phyloP scores from a whole-genome alignment of 225 moss, liverwort and hornwort genomes.

The Pleurozium schreberi region DNA sequence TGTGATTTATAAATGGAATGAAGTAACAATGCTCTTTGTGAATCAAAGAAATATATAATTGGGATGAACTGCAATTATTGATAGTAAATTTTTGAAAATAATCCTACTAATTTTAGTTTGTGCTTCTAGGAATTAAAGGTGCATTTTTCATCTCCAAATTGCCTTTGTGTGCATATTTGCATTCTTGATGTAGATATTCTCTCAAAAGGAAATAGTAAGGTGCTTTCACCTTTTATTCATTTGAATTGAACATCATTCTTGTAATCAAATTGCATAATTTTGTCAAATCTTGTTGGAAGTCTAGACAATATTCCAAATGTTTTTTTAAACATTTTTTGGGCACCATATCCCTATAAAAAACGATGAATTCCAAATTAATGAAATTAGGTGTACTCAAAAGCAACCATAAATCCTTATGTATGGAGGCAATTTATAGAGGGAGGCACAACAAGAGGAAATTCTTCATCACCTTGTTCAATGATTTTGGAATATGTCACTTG shows the following conservation, averaged over 20 bases:
- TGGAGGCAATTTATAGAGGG: rapidly evolving
- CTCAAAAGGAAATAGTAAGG: rapidly evolving
- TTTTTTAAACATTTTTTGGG: background rate
- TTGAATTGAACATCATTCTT: background rate
- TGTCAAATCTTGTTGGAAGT: background rate
- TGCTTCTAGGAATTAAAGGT: rapidly evolving
- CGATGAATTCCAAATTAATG: background rate
- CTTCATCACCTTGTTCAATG: rapidly evolving
- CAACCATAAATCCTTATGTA: rapidly evolving
- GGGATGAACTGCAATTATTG: background rate
- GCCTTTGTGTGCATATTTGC: rapidly evolving
- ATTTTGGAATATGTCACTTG: background rate
- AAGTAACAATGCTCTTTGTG: background rate
- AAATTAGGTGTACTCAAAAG: background rate
- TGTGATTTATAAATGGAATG: background rate
- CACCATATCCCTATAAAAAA: rapidly evolving
- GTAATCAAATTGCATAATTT: background rate
- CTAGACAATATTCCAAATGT: background rate
- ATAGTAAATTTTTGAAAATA: background rate
- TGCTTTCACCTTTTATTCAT: no score
- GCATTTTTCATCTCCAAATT: background rate
- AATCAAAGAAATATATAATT: background rate
- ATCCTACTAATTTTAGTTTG: background rate
- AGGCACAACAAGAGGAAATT: rapidly evolving
- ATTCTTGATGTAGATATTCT: rapidly evolving